A percentile compares a stretch with the other conserved stretches of the same genome.
These are phyloP conservation scores for Thelonectria olida DNA, from an alignment of 2,329 filamentous ascomycete genomes.

Conservation along the genomic window DNA sequence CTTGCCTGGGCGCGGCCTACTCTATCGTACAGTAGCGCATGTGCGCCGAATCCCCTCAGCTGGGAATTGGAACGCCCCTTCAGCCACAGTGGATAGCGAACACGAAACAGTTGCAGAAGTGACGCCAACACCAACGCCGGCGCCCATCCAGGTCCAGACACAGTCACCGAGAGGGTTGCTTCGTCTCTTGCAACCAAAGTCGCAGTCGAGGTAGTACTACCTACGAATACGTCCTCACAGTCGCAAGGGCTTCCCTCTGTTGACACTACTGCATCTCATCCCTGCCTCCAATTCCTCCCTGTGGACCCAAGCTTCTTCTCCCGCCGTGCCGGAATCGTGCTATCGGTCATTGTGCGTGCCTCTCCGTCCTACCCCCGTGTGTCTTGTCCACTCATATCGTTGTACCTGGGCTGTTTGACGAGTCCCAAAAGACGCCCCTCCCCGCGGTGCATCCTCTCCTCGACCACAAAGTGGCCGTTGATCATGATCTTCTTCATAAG, in stretches of 20 bases:
- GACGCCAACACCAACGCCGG: constrained; percentile 9
- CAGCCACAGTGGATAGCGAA: neutral
- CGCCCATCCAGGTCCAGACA: constrained; percentile 4
- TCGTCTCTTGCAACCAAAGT: neutral
- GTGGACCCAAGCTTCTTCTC: constrained; percentile 17
- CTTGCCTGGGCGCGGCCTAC: neutral
- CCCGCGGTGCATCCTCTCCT: neutral
- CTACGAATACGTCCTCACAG: neutral
- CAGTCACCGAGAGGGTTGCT: constrained; percentile 1
- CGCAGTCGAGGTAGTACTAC: constrained; percentile 7
- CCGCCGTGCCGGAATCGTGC: constrained; percentile 23
- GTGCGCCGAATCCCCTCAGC: neutral
- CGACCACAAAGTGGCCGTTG: constrained; percentile 6
- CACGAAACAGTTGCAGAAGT: neutral
- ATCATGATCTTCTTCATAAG: constrained; percentile 12
- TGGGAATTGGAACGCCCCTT: neutral
- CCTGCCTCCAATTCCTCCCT: constrained; percentile 26
- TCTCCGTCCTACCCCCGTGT: neutral
- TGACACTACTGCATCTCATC: constrained; percentile 35
- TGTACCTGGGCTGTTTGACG: constrained; percentile 2
- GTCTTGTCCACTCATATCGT: constrained; percentile 9
- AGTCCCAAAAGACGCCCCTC: constrained; percentile 1
- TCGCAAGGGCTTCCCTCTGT: neutral
- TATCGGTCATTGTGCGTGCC: constrained; percentile 5
- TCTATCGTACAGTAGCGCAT: neutral